These are phyloP conservation scores for Lichenothelia convexa DNA, from an alignment of 495 filamentous ascomycete species.

Conservation along the genomic window DNA sequence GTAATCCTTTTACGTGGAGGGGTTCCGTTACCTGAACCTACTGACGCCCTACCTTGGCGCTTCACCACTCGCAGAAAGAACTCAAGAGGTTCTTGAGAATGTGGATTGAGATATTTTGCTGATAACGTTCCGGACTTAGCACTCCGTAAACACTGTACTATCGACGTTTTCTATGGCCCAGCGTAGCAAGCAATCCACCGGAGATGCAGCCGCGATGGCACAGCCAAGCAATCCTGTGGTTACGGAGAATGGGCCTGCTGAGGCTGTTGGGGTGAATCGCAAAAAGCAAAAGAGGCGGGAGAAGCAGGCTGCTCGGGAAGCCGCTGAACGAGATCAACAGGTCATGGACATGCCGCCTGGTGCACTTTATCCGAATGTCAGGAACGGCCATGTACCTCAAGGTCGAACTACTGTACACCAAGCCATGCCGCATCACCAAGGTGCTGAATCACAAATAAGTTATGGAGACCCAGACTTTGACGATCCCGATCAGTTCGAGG, in stretches of 20 bases:
- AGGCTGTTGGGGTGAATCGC: constrained; percentile 42
- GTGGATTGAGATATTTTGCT: too few relatives aligned
- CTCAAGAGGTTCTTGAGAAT: too few relatives aligned
- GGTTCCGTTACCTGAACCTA: too few relatives aligned
- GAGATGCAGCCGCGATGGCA: constrained; percentile 10
- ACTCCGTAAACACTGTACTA: too few relatives aligned
- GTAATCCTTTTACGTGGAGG: too few relatives aligned
- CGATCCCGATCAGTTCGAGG: constrained; percentile 18
- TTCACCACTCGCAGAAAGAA: too few relatives aligned
- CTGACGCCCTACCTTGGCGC: too few relatives aligned
- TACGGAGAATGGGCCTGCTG: constrained; percentile 4
- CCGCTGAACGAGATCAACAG: constrained; percentile 36
- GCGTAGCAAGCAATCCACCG: not conserved
- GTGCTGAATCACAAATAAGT: constrained; percentile 3
- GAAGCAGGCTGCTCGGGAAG: constrained; percentile 39
- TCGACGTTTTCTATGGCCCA: constrained; percentile 2
- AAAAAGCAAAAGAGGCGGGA: constrained; percentile 68
- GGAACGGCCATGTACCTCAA: constrained; percentile 10
- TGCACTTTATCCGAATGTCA: constrained; percentile 7
- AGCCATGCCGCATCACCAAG: constrained; percentile 2
- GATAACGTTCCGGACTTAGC: too few relatives aligned
- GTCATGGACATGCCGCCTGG: too few relatives aligned
- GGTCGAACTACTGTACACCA: constrained; percentile 2
- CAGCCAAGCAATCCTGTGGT: constrained; percentile 13
- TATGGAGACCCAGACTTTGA: constrained; percentile 18